Conservation (phyloP, 2,329 filamentous ascomycete genomes). For the Sphaerulina populicola region DNA sequence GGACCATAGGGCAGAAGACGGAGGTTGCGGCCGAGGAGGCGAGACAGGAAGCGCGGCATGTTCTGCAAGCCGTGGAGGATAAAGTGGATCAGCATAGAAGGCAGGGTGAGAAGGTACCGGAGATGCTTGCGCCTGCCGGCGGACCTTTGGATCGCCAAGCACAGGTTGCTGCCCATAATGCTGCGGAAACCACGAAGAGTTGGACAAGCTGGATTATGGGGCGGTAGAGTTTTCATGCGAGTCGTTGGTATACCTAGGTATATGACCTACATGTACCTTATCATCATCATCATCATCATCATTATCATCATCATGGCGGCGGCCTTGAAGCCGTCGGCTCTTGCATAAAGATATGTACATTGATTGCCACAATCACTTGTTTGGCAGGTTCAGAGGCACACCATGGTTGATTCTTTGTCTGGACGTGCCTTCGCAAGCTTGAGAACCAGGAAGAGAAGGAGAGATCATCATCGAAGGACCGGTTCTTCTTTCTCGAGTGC, state of each 20-base stretch:
- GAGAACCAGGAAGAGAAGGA: no score
- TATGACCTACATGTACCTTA: no score
- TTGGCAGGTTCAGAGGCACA: no score
- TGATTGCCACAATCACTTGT: neutral
- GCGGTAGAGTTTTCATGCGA: conserved; percentile 18
- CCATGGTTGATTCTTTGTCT: no score
- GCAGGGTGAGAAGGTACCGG: conserved; percentile 25
- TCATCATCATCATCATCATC: no score
- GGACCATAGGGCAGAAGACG: conserved; percentile 7
- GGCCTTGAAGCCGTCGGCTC: neutral
- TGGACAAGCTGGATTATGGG: conserved; percentile 42
- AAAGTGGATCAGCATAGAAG: conserved; percentile 26
- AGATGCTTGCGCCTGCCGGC: conserved; percentile 28
- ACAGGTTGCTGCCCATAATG: conserved; percentile 34
- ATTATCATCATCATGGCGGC: conserved; percentile 10
- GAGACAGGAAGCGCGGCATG: conserved; percentile 21
- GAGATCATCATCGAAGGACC: no score
- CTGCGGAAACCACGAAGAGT: conserved; percentile 35
- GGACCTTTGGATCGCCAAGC: conserved; percentile 43
- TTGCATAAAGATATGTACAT: conserved; percentile 2
- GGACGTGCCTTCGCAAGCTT: no score
- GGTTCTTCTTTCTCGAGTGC: no score
- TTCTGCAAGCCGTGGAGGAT: conserved; percentile 31
- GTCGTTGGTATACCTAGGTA: neutral
- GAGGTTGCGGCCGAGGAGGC: conserved; percentile 7